Evolutionary conservation across 2,329 filamentous ascomycete species (phyloP).

Genomic region (Claviceps arundinis): DNA sequence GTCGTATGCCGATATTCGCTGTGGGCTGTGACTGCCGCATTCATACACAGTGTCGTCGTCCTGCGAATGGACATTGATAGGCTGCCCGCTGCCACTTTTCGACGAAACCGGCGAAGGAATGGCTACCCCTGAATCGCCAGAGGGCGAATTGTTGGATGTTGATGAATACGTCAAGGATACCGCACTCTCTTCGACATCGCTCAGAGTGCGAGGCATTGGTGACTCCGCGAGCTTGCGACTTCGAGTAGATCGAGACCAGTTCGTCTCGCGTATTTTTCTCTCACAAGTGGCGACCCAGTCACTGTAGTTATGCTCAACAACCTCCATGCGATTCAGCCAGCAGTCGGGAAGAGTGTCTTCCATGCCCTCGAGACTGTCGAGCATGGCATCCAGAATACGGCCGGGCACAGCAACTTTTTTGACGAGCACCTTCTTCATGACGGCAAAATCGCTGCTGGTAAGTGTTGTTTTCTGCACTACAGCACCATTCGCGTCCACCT

Average conservation of each 20-base stretch:
- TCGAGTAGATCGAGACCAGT: conserved; percentile 25
- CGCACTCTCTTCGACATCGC: not conserved
- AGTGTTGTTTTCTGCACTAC: conserved; percentile 15
- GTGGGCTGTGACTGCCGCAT: not conserved
- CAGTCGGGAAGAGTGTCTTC: conserved; percentile 71
- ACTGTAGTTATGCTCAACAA: conserved; percentile 62
- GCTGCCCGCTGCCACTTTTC: too few species aligned
- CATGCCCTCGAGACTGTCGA: conserved; percentile 74
- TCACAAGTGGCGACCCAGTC: conserved; percentile 74
- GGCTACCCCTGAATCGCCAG: too few species aligned
- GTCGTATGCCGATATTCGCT: not conserved
- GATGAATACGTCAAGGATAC: not conserved
- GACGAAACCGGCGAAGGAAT: too few species aligned
- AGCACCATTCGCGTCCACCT: conserved; percentile 8
- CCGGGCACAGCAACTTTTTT: conserved; percentile 58
- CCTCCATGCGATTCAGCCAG: conserved; percentile 82
- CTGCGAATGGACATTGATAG: too few species aligned
- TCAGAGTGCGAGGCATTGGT: not conserved
- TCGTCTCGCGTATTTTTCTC: conserved; percentile 54
- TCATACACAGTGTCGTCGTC: not conserved
- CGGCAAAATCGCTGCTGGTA: conserved; percentile 34
- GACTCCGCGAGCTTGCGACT: not conserved
- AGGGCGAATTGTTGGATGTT: too few species aligned
- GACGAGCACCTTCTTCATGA: conserved; percentile 52
- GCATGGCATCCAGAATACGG: conserved; percentile 64